phyloP scores from a whole-genome alignment of 2,329 filamentous ascomycete species.

The Ilyonectria sp. region DNA sequence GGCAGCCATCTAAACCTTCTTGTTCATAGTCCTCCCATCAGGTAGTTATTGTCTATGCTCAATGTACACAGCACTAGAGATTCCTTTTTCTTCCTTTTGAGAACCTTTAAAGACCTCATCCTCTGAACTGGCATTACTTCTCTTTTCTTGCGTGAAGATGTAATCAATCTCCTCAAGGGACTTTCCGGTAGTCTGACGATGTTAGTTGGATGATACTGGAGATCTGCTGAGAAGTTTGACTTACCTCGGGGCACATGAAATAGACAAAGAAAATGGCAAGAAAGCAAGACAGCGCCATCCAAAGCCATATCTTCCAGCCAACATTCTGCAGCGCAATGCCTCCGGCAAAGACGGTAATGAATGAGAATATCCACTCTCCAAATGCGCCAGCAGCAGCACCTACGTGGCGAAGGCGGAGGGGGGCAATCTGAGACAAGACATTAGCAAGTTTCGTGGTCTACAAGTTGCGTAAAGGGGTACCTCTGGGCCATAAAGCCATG shows the following conservation, averaged over 20 bases:
- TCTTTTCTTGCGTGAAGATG: neutral
- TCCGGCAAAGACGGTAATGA: constrained; percentile 35
- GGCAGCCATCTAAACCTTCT: too few relatives aligned
- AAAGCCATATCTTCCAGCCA: constrained; percentile 35
- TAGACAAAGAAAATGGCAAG: constrained; percentile 16
- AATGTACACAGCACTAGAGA: neutral
- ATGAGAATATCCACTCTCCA: constrained; percentile 35
- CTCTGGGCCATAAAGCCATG: constrained; percentile 25
- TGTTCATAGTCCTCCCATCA: too few relatives aligned
- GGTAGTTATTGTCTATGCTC: neutral
- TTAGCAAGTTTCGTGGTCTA: neutral
- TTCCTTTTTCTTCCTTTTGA: neutral
- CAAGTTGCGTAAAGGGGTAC: neutral
- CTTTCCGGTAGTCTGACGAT: constrained; percentile 12
- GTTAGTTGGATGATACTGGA: neutral
- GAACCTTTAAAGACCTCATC: neutral
- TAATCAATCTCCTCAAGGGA: constrained; percentile 12
- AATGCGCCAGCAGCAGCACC: constrained; percentile 34
- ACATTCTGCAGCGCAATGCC: constrained; percentile 35
- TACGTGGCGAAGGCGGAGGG: constrained; percentile 31
- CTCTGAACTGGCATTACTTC: neutral
- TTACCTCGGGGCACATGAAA: constrained; percentile 17
- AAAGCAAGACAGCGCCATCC: constrained; percentile 34
- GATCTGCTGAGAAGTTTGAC: neutral
- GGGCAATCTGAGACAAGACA: constrained; percentile 19